Base-by-base conservation (phyloP, 768 basidiomycete genomes). In the Daedalea quercina region DNA sequence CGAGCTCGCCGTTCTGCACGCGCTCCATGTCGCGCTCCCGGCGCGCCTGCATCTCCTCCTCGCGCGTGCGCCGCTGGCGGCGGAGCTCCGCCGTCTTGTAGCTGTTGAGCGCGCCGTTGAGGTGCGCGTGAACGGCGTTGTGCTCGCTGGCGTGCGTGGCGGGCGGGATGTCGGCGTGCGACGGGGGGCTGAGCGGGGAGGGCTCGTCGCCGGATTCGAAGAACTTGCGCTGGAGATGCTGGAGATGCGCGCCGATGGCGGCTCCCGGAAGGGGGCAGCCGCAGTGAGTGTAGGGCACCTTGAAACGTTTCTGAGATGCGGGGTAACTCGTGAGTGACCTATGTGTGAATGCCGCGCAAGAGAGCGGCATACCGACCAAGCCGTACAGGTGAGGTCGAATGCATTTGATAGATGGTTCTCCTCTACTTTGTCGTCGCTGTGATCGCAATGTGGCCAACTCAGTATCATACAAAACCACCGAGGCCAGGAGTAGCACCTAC, bases 111-210 rank as follows among this genome's bases (percentile, higher is more conserved):
- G 20, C n/a, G 13, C 9, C 52, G 34, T 22, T 44, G 9, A 44
- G 63, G 22, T 68, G 67, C 1, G 79, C 48, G 33, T 40, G 34
- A 15, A 40, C 67, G 1, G 75, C 68, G 53, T 78, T 78, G 59
- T 83, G 80, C 45, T 78, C 69, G 56, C 78, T 80, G 0, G 82
- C 76, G 57, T 83, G 81, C 0, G 80, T 82, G 1, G 75, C 77
- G 0, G 71, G 69, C 50, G 75, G 70, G 24, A 72, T 66, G 37
- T 75, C 73, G 13, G 60, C 56, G 17, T 64, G 67, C 19, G 68
- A 59, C 6, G 67, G 63, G 0, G 71, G 68, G 1, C 67, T 54
- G 37, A 76, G 70, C 44, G 68, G 57, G 50, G 69, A 46, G 24
- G 57, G 54, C 49, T 67, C 58, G n/a, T 19, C 26, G 6, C 34